Evolutionary conservation across 352 stramenopile genomes (phyloP).

Genomic region (Globisporangium rhizosaccharum): DNA sequence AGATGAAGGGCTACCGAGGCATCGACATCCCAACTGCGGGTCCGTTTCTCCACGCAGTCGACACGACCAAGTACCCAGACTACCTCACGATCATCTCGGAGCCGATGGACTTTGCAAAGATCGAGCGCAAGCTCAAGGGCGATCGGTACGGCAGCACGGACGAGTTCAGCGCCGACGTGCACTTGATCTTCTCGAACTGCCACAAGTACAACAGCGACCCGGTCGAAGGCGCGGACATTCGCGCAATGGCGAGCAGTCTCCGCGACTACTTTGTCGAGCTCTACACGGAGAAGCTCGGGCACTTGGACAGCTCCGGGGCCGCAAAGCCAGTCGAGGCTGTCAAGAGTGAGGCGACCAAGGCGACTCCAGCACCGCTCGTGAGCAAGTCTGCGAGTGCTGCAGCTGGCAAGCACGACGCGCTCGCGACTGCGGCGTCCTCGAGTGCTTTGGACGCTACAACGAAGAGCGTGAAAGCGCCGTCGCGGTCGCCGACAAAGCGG

Average conservation of each 20-base stretch:
- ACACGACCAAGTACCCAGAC: constrained; percentile 84
- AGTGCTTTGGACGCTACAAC: no score
- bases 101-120: constrained; percentile 86
- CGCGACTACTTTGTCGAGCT: constrained; percentile 76
- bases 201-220: constrained; percentile 89
- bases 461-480: constrained; percentile 5
- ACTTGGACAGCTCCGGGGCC: constrained; percentile 21
- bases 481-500: constrained; percentile 12
- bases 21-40: constrained; percentile 79
- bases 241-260: constrained; percentile 78
- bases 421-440: not conserved
- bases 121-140: constrained; percentile 82
- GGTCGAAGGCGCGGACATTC: constrained; percentile 80
- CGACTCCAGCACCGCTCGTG: no score
- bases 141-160: constrained; percentile 72
- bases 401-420: not conserved
- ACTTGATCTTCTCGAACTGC: constrained; percentile 87
- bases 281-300: constrained; percentile 60
- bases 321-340: constrained; percentile 5
- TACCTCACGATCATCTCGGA: constrained; percentile 76
- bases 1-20: constrained; percentile 79
- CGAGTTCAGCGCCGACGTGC: constrained; percentile 81
- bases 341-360: no score
- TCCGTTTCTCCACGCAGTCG: constrained; percentile 78
- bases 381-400: no score